phyloP scores from a whole-genome alignment of 2,329 filamentous ascomycete species.

The Acrodontium crateriforme region DNA sequence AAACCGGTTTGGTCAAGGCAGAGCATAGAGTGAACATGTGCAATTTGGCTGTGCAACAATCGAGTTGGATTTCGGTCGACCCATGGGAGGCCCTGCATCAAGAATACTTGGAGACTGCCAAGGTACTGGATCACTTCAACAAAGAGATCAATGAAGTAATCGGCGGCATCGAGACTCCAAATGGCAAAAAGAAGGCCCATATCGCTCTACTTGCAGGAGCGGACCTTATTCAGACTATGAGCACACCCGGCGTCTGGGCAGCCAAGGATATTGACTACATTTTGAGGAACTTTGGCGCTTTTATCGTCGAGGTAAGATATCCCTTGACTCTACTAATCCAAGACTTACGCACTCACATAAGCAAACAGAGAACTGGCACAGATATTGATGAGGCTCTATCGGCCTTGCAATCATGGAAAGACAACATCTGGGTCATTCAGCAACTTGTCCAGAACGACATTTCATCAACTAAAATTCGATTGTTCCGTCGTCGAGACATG shows the following conservation, averaged over 20 bases:
- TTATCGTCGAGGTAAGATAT: slow-evolving; percentile 48
- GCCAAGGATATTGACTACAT: slow-evolving; percentile 78
- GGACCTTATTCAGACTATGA: slow-evolving; percentile 39
- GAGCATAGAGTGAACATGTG: slow-evolving; percentile 76
- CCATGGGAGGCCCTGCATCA: slow-evolving; percentile 78
- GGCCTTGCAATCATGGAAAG: slow-evolving; percentile 66
- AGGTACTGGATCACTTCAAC: slow-evolving; percentile 82
- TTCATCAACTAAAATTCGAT: slow-evolving; percentile 66
- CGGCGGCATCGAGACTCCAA: slow-evolving; percentile 55
- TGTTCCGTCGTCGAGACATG: slow-evolving; percentile 68
- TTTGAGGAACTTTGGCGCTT: slow-evolving; percentile 65
- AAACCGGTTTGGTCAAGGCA: slow-evolving; percentile 61
- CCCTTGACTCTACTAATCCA: neutral
- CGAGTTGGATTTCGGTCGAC: slow-evolving; percentile 71
- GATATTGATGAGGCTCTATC: slow-evolving; percentile 78
- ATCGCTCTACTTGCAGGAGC: slow-evolving; percentile 70
- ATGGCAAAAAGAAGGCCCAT: slow-evolving; percentile 55
- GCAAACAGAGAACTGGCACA: slow-evolving; percentile 71
- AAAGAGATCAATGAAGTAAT: slow-evolving; percentile 72
- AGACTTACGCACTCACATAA: slow-evolving; percentile 56
- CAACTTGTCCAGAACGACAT: slow-evolving; percentile 81
- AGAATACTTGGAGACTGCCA: slow-evolving; percentile 76
- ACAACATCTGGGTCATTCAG: slow-evolving; percentile 78
- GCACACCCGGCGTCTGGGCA: slow-evolving; percentile 56
- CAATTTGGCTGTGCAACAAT: slow-evolving; percentile 62